A percentile compares a stretch with the other conserved stretches of the same genome.
Conservation (phyloP, 2,329 filamentous ascomycete genomes). For the Clarireedia sp. region DNA sequence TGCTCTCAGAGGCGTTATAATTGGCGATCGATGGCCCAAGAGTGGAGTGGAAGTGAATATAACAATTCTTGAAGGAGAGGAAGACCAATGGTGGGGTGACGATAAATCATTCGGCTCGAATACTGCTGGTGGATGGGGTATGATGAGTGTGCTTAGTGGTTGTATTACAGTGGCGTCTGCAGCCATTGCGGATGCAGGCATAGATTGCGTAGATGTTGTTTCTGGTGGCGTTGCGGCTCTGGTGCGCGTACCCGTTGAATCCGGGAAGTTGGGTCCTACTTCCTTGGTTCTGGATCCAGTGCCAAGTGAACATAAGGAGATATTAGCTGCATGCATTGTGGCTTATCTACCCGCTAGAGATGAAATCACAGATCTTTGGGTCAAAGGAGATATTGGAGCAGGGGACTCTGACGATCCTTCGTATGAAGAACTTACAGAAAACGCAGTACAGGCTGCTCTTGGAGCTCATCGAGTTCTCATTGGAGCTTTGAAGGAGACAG, state of each 20-base stretch:
- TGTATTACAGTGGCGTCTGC: constrained; percentile 92
- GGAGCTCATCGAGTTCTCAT: constrained; percentile 51
- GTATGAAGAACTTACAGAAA: constrained; percentile 50
- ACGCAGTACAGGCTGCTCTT: constrained; percentile 54
- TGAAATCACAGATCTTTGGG: constrained; percentile 91
- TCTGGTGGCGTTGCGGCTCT: constrained; percentile 83
- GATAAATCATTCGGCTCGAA: constrained; percentile 40
- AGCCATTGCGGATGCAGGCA: constrained; percentile 86
- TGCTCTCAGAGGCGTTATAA: constrained; percentile 78
- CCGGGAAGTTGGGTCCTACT: constrained; percentile 29
- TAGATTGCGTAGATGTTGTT: constrained; percentile 89
- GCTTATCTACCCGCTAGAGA: constrained; percentile 81
- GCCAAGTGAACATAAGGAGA: constrained; percentile 67
- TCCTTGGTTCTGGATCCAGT: constrained; percentile 70
- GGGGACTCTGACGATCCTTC: constrained; percentile 29
- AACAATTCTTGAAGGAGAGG: constrained; percentile 87
- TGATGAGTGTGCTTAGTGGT: constrained; percentile 84
- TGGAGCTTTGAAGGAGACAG: constrained; percentile 52
- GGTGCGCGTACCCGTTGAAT: constrained; percentile 39
- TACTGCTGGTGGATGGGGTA: constrained; percentile 65
- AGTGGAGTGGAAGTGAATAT: constrained; percentile 93
- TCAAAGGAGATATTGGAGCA: constrained; percentile 60
- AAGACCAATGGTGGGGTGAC: constrained; percentile 62
- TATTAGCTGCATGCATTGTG: constrained; percentile 80
- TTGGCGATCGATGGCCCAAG: constrained; percentile 96